These are phyloP conservation scores for Rhodosporidiobolus odoratus DNA, from an alignment of 768 basidiomycete genomes.

Conservation along the genomic window DNA sequence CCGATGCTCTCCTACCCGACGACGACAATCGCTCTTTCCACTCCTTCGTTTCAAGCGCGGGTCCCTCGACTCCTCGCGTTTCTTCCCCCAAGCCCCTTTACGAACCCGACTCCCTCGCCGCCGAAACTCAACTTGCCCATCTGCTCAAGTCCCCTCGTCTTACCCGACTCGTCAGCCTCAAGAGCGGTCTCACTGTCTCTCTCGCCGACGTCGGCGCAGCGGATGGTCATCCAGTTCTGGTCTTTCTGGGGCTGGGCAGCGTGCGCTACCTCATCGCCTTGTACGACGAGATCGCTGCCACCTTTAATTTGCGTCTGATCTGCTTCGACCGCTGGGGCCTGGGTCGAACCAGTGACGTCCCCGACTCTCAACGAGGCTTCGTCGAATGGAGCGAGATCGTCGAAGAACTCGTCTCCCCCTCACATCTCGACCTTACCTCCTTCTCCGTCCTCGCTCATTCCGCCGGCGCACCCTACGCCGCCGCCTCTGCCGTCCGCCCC, in stretches of 20 bases:
- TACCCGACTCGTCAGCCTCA: slow-evolving; percentile 73
- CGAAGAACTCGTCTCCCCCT: slow-evolving; percentile 73
- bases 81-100: not conserved
- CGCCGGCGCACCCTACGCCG: slow-evolving; percentile 88
- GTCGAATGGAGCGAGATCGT: slow-evolving; percentile 86
- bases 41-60: not conserved
- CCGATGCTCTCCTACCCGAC: not conserved
- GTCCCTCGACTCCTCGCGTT: not conserved
- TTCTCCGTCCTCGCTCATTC: slow-evolving; percentile 84
- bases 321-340: slow-evolving; percentile 97
- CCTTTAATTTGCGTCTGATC: slow-evolving; percentile 76
- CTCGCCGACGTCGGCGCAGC: slow-evolving; percentile 86
- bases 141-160: slow-evolving; percentile 54
- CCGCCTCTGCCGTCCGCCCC: slow-evolving; percentile 66
- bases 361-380: slow-evolving; percentile 64
- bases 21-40: slow-evolving; percentile 5
- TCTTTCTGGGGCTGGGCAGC: slow-evolving; percentile 89
- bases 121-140: slow-evolving; percentile 20
- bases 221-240: slow-evolving; percentile 77
- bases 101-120: not conserved
- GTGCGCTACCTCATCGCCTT: slow-evolving; percentile 91
- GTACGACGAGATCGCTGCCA: slow-evolving; percentile 93
- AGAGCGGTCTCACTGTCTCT: slow-evolving; percentile 54
- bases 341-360: slow-evolving; percentile 67
- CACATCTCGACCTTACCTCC: slow-evolving; percentile 61